Base-by-base conservation (phyloP, 768 basidiomycete genomes). In the Epithele typhae region DNA sequence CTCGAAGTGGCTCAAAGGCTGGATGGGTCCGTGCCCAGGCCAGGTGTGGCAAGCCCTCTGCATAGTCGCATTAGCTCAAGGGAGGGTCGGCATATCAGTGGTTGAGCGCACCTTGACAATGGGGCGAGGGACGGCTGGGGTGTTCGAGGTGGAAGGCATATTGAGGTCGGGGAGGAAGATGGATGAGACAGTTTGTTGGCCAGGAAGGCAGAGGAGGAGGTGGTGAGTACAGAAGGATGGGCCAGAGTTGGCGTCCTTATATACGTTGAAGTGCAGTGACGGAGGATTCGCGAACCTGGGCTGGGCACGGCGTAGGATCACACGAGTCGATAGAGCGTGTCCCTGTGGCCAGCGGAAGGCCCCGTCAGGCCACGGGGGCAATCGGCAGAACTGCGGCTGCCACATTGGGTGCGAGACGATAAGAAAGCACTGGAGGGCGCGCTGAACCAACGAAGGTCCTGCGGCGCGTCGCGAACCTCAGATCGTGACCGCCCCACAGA, bases 361-460 rank as follows among this genome's bases (percentile, higher is more conserved):
- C 27, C 27, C 27, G 30, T 48, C 40, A 7, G 14, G n/a, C 18
- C 33, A 24, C 56, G 53, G 56, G 37, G 39, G 48, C 48, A 46
- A 43, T 54, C 53, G 53, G 56, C 33, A 45, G 50, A 57, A 54
- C 53, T 52, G 56, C 56, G 56, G 56, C 47, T 35, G 42, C 32
- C 25, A 32, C 25, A 43, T 17, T 21, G 12, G 35, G 40, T 9
- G 15, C 35, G 39, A 27, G 36, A 23, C 39, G 51, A 56, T 53
- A 57, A 57, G 56, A 44, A 32, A 32, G 43, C 24, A 32, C 25
- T 40, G 12, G 40, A 8, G 24, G 25, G 14, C 40, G 18, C 25
- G 25, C 40, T 41, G 25, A 12, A 41, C 25, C 5, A 12, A 10
- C 8, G 41, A 33, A 43, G 5, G 15, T 17, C 22, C 8, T 33